Conservation (phyloP, 305 asterid genomes). For the Solanum hybrid region DNA sequence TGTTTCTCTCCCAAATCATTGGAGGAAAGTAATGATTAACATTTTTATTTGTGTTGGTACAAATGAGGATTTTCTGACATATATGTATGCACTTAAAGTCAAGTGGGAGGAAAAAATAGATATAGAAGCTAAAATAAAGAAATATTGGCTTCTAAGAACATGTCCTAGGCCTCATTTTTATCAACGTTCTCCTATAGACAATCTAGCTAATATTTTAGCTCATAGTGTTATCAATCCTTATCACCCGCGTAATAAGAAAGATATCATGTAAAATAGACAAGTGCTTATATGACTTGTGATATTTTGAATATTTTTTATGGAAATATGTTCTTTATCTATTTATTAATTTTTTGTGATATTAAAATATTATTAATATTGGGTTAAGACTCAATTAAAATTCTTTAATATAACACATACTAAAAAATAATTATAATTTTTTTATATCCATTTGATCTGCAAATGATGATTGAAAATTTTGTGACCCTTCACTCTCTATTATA, state of each 20-base stretch:
- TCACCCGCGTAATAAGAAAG: background rate
- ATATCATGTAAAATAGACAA: background rate
- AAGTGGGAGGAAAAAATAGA: background rate
- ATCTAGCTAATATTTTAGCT: background rate
- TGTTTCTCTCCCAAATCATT: background rate
- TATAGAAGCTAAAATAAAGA: background rate
- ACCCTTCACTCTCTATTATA: background rate
- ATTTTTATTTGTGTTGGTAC: too few species aligned
- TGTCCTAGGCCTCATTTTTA: background rate
- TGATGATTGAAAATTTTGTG: background rate
- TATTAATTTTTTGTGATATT: background rate
- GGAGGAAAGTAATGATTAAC: background rate
- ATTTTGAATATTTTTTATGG: background rate
- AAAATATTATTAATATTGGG: too few species aligned
- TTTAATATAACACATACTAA: too few species aligned
- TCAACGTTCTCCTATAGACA: background rate
- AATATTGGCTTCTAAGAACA: background rate
- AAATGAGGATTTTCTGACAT: too few species aligned
- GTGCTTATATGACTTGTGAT: background rate
- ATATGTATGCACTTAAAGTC: background rate
- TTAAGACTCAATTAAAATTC: too few species aligned
- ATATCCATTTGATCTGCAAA: too few species aligned
- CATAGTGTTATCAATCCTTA: background rate
- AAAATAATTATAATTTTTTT: too few species aligned
- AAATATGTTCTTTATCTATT: background rate